Evolutionary conservation across 2,329 filamentous ascomycete species (phyloP).

Genomic region (Leptographium lundbergii): DNA sequence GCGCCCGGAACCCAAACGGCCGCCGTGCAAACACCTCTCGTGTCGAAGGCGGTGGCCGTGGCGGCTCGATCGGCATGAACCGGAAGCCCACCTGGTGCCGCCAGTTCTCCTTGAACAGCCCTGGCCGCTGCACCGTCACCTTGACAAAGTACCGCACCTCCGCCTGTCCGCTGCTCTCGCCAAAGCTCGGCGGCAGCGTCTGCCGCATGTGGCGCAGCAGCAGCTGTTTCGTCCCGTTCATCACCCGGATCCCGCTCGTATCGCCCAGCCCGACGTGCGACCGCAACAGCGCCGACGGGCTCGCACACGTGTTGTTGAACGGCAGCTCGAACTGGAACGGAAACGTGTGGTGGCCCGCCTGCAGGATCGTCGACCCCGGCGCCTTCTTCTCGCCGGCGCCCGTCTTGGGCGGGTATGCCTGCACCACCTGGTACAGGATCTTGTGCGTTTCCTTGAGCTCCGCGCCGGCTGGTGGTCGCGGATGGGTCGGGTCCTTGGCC

Average conservation of each 20-base stretch:
- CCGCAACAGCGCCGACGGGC: slow-evolving; percentile 37
- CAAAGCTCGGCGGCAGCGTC: slow-evolving; percentile 79
- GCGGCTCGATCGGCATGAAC: slow-evolving; percentile 87
- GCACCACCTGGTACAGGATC: slow-evolving; percentile 61
- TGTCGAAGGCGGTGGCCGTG: slow-evolving; percentile 50
- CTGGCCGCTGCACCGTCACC: slow-evolving; percentile 81
- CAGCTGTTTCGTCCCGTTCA: slow-evolving; percentile 51
- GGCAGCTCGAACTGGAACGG: slow-evolving; percentile 67
- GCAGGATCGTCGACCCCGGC: slow-evolving; percentile 32
- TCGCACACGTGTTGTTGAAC: slow-evolving; percentile 61
- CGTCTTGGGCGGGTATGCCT: slow-evolving; percentile 54
- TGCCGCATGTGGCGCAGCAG: slow-evolving; percentile 62
- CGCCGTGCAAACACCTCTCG: slow-evolving; percentile 79
- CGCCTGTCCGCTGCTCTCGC: slow-evolving; percentile 80
- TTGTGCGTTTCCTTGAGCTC: slow-evolving; percentile 50
- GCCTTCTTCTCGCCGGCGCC: slow-evolving; percentile 10
- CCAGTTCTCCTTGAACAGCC: slow-evolving; percentile 84
- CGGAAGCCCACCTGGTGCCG: slow-evolving; percentile 58
- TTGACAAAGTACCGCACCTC: slow-evolving; percentile 94
- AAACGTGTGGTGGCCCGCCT: slow-evolving; percentile 61
- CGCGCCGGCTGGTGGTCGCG: slow-evolving; percentile 18
- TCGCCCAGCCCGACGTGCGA: slow-evolving; percentile 40
- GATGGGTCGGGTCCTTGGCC: neutral
- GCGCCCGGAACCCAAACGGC: slow-evolving; percentile 40
- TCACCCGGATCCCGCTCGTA: slow-evolving; percentile 42